phyloP scores from a whole-genome alignment of 139 green algal genomes.

The Coelastrella sp. region DNA sequence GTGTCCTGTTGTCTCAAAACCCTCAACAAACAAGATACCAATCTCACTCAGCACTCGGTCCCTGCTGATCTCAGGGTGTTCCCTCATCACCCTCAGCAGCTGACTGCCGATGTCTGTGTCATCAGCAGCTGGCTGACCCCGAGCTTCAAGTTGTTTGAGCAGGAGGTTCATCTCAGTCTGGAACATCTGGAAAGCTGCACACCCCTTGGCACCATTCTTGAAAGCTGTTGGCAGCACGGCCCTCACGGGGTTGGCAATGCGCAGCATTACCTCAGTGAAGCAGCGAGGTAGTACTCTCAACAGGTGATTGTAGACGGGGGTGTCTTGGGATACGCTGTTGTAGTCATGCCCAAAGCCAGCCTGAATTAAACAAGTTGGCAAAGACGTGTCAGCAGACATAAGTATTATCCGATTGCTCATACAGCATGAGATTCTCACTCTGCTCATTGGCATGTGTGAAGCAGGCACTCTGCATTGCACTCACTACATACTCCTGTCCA shows the following conservation, averaged over 20 bases:
- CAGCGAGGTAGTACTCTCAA: conserved; percentile 58
- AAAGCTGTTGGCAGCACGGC: neutral
- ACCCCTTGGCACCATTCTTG: conserved; percentile 30
- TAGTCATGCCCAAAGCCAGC: conserved; percentile 60
- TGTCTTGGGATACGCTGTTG: conserved; percentile 36
- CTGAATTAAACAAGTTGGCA: conserved; percentile 3
- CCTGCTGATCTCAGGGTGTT: conserved; percentile 29
- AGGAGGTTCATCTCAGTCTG: conserved; percentile 59
- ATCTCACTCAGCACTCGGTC: conserved; percentile 59
- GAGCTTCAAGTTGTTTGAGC: conserved; percentile 50
- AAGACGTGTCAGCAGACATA: no score
- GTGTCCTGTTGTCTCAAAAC: conserved; percentile 75
- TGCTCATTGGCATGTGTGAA: no score
- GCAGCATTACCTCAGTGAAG: conserved; percentile 65
- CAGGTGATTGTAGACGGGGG: conserved; percentile 51
- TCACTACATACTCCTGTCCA: no score
- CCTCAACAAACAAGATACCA: conserved; percentile 75
- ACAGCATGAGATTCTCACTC: no score
- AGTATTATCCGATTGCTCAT: no score
- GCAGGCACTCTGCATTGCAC: no score
- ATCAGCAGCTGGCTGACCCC: neutral
- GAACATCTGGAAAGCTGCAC: conserved; percentile 53
- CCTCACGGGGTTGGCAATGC: conserved; percentile 52
- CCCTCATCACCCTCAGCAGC: conserved; percentile 45
- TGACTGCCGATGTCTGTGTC: conserved; percentile 56